phyloP scores from a whole-genome alignment of 2,329 filamentous ascomycete species.

The Sclerotinia borealis region DNA sequence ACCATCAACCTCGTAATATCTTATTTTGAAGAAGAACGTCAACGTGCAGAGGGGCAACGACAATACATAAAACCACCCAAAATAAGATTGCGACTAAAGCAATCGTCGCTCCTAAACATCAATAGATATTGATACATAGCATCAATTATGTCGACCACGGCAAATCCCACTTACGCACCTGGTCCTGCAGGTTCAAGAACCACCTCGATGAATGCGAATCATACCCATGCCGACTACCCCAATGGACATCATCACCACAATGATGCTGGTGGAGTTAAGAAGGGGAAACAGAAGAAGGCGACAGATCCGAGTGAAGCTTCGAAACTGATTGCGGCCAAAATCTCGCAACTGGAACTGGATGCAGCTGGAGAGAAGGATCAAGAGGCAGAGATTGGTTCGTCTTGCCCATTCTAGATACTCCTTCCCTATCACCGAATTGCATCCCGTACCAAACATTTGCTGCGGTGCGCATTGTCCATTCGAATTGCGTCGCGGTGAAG shows the following conservation, averaged over 20 bases:
- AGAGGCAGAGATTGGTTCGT: slow-evolving; percentile 88
- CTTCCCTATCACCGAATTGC: background rate
- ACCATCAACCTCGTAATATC: slow-evolving; percentile 13
- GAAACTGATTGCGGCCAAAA: slow-evolving; percentile 85
- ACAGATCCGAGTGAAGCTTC: slow-evolving; percentile 83
- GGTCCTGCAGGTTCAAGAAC: slow-evolving; percentile 29
- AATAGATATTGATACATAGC: background rate
- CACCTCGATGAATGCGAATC: slow-evolving; percentile 25
- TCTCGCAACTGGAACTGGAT: slow-evolving; percentile 91
- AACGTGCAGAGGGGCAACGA: slow-evolving; percentile 6
- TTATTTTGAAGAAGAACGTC: slow-evolving; percentile 9
- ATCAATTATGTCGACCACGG: slow-evolving; percentile 31
- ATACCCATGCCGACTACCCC: slow-evolving; percentile 26
- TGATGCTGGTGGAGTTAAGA: slow-evolving; percentile 56
- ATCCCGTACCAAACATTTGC: background rate
- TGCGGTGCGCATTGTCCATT: background rate
- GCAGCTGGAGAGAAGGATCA: slow-evolving; percentile 91
- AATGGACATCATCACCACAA: slow-evolving; percentile 38
- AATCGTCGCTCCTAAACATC: slow-evolving; percentile 13
- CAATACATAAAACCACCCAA: slow-evolving; percentile 10
- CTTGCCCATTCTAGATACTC: slow-evolving; percentile 19
- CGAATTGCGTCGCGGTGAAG: slow-evolving; percentile 1
- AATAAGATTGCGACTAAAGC: slow-evolving; percentile 3
- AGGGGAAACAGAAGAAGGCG: slow-evolving; percentile 77
- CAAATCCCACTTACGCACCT: slow-evolving; percentile 36